phyloP scores from a whole-genome alignment of 352 stramenopile species.

The Phytopythium delawarense region DNA sequence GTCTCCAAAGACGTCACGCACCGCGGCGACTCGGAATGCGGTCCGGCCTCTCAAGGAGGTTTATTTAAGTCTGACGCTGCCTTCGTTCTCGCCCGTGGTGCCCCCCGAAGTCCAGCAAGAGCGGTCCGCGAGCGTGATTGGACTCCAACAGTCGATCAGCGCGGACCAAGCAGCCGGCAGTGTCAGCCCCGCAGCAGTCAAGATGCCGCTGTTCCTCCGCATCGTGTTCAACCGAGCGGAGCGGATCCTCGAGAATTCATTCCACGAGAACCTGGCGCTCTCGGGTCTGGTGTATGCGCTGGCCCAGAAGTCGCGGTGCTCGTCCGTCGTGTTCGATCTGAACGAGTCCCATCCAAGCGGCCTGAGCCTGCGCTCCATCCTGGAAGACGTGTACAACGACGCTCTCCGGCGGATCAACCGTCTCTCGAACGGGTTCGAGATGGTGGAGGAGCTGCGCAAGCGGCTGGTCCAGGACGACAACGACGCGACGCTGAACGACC shows the following conservation, averaged over 20 bases:
- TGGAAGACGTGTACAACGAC: slow-evolving; percentile 78
- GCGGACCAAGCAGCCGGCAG: slow-evolving; percentile 5
- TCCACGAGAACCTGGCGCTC: slow-evolving; percentile 78
- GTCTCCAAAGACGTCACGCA: slow-evolving; percentile 30
- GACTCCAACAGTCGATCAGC: slow-evolving; percentile 7
- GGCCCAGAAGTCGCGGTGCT: slow-evolving; percentile 55
- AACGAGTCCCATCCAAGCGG: slow-evolving; percentile 30
- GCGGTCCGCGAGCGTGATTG: slow-evolving; percentile 1
- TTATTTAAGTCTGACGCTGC: slow-evolving; percentile 58
- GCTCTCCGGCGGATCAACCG: slow-evolving; percentile 54
- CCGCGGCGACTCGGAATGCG: slow-evolving; percentile 47
- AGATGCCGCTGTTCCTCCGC: slow-evolving; percentile 55
- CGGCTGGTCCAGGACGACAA: slow-evolving; percentile 71
- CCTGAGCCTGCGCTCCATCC: slow-evolving; percentile 63
- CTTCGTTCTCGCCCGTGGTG: slow-evolving; percentile 59
- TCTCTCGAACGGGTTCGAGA: slow-evolving; percentile 41
- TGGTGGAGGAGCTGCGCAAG: slow-evolving; percentile 49
- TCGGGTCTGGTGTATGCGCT: slow-evolving; percentile 75
- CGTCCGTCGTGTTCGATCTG: slow-evolving; percentile 49
- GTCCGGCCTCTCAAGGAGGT: slow-evolving; percentile 70
- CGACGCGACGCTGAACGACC: slow-evolving; percentile 47
- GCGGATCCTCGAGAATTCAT: slow-evolving; percentile 74
- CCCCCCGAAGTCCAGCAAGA: slow-evolving; percentile 14
- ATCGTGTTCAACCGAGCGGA: slow-evolving; percentile 75
- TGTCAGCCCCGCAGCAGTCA: neutral